phyloP scores from a whole-genome alignment of 768 basidiomycete species.

The Boletus rubropictus region DNA sequence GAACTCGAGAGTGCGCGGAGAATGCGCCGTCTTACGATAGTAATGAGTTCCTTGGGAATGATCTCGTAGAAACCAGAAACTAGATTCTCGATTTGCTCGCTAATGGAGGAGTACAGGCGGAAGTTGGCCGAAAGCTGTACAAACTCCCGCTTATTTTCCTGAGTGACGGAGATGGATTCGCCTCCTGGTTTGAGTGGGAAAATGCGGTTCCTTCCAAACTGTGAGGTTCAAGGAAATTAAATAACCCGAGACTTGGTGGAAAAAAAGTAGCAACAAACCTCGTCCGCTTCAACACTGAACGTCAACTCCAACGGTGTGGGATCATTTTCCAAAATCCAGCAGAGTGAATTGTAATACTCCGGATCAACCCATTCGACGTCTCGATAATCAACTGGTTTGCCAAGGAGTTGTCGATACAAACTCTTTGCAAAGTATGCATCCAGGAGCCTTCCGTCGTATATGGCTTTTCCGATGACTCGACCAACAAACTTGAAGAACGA shows the following conservation, averaged over 20 bases:
- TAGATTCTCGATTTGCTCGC: constrained; percentile 89
- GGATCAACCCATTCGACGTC: constrained; percentile 99
- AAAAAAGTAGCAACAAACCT: constrained; percentile 41
- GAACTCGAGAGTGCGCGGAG: neutral
- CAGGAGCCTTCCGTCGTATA: constrained; percentile 91
- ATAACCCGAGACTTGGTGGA: neutral
- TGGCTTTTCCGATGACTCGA: constrained; percentile 94
- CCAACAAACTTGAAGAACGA: constrained; percentile 99
- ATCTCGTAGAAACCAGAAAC: constrained; percentile 94
- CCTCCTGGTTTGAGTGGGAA: constrained; percentile 85
- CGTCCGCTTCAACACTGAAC: constrained; percentile 94
- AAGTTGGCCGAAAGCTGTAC: constrained; percentile 94
- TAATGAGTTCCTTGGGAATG: constrained; percentile 91
- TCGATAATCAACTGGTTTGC: constrained; percentile 89
- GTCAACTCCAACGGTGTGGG: constrained; percentile 80
- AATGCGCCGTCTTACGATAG: constrained; percentile 58
- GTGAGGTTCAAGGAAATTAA: neutral
- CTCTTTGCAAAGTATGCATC: constrained; percentile 98
- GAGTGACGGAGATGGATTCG: constrained; percentile 78
- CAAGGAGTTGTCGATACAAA: constrained; percentile 90
- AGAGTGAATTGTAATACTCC: constrained; percentile 95
- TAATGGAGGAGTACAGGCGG: constrained; percentile 88
- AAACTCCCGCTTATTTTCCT: constrained; percentile 96
- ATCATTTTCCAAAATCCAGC: constrained; percentile 98
- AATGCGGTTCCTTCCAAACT: constrained; percentile 90